Evolutionary conservation across 2,329 filamentous ascomycete genomes (phyloP), one percentile per base, ranked within the genome.

Genomic region (Ophiobolus disseminans): DNA sequence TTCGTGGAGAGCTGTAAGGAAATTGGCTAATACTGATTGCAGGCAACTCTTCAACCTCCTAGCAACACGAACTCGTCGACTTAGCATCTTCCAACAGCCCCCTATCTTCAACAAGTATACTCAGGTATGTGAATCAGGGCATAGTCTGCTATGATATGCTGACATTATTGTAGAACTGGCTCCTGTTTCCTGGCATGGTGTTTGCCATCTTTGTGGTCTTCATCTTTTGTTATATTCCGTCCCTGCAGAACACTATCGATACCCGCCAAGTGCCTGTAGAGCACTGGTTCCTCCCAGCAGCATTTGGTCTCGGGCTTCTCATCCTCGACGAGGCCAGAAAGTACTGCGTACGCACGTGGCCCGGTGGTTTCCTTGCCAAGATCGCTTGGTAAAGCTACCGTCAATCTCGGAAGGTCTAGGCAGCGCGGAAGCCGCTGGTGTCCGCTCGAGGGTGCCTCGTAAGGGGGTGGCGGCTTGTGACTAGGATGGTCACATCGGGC

Each of bases 11-110:
- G 16, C 19, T 5, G 6, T 4, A n/a, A 4, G 21, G 22, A 11
- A 16, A 13, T 14, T 13, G 21, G 40, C 58, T 60, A 44, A 58
- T 41, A 36, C 41, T n/a, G 4, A 11, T 31, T 4, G 32, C n/a
- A 73, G 80, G 79, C 87, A 90, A 78, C 86, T 86, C 78, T 91
- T 91, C 77, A 90, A 88, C 65, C 77, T 91, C 3, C 81, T 91
- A 63, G 84, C 85, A 1, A 79, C 89, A 4, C 80, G 88, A 13
- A 92, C 78, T 57, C 58, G 76, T 65, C 65, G 82, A 66, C 49
- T 85, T 62, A 76, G 82, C 45, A 82, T 92, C 55, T 85, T 92
- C 69, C 86, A 90, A 65, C 88, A 91, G 58, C 84, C 86, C 3
- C 88, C 88, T 0, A 47, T 71, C 0, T 85, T 87, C 70, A 87